Percentiles rank a stretch among this genome's conserved stretches.
Evolutionary conservation across 1,139 yeast species (phyloP).

Genomic region (Kurtzmaniella quercitrusa): DNA sequence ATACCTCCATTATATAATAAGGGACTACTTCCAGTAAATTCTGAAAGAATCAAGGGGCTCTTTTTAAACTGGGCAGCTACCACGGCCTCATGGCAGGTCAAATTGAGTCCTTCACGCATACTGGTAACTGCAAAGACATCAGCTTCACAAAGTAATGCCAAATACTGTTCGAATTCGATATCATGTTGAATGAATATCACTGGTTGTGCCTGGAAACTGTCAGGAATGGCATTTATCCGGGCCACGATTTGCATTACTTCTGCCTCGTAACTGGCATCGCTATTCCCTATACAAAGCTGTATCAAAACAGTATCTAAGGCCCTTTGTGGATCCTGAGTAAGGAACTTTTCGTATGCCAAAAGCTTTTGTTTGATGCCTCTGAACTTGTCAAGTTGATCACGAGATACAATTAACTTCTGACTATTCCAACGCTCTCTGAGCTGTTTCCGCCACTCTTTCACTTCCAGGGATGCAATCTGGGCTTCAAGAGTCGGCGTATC

Average conservation of each 20-base stretch:
- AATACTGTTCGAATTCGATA: slow-evolving; percentile 80
- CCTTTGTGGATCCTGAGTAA: slow-evolving; percentile 66
- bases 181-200: slow-evolving; percentile 86
- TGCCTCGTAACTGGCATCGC: slow-evolving; percentile 57
- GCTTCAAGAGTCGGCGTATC: slow-evolving; percentile 61
- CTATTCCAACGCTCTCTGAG: slow-evolving; percentile 76
- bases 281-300: slow-evolving; percentile 69
- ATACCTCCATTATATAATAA: slow-evolving; percentile 48
- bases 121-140: slow-evolving; percentile 85
- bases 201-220: slow-evolving; percentile 77
- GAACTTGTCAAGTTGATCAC: slow-evolving; percentile 84
- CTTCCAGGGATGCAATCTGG: slow-evolving; percentile 47
- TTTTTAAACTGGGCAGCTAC: slow-evolving; percentile 68
- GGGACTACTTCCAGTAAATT: slow-evolving; percentile 91
- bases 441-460: slow-evolving; percentile 62
- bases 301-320: slow-evolving; percentile 69
- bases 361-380: slow-evolving; percentile 88
- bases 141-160: slow-evolving; percentile 83
- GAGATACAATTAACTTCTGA: slow-evolving; percentile 70
- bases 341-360: slow-evolving; percentile 78
- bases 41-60: slow-evolving; percentile 83
- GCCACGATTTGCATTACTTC: slow-evolving; percentile 77
- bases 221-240: slow-evolving; percentile 73
- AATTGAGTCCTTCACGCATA: slow-evolving; percentile 93
- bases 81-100: slow-evolving; percentile 92